Conservation (phyloP, 176 grass and related monocot genomes). For the sorghum (Sorghum bicolor) region DNA sequence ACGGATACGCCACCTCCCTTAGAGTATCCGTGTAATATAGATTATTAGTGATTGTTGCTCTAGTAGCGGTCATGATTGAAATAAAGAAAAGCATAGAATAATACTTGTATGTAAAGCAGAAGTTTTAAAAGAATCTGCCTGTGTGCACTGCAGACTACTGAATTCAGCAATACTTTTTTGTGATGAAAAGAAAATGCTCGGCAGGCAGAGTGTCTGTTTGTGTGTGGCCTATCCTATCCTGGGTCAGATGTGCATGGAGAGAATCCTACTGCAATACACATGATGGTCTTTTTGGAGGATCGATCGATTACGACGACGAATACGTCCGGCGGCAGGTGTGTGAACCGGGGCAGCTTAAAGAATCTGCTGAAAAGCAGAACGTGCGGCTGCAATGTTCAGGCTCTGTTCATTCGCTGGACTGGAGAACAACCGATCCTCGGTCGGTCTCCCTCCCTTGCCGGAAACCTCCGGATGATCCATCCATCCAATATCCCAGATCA, state of each 20-base stretch:
- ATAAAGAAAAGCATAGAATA: not conserved
- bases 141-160: not conserved
- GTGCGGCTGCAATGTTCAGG: not conserved
- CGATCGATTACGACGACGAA: not conserved
- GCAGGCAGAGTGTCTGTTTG: not conserved
- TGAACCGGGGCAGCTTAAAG: slow-evolving; percentile 11
- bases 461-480: not conserved
- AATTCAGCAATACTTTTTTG: not conserved
- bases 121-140: not conserved
- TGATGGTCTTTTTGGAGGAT: not conserved
- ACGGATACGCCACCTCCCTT: too few species aligned
- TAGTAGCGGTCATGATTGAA: not conserved
- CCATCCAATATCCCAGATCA: too few species aligned
- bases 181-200: not conserved
- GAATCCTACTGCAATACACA: not conserved
- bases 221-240: not conserved
- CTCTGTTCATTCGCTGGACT: not conserved
- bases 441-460: not conserved
- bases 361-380: slow-evolving; percentile 11
- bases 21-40: too few species aligned
- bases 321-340: slow-evolving; percentile 14
- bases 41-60: not conserved
- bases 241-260: not conserved
- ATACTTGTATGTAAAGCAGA: not conserved
- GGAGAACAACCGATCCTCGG: not conserved